Evolutionary conservation across 495 filamentous ascomycete genomes (phyloP).

Genomic region (Tuber indicum): DNA sequence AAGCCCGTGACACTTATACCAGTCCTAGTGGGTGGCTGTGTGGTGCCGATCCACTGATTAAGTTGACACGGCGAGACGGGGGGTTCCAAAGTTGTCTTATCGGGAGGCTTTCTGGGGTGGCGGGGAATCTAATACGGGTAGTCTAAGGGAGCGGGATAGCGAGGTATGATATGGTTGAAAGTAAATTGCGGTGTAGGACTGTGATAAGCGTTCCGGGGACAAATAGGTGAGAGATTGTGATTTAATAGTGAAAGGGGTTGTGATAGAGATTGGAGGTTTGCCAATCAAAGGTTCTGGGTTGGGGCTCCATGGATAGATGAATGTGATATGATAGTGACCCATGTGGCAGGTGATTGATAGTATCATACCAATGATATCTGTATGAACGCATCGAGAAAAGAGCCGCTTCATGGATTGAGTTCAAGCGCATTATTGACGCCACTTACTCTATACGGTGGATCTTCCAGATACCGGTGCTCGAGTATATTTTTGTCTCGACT

Average conservation of each 20-base stretch:
- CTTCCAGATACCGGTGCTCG: no score
- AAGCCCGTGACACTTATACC: neutral
- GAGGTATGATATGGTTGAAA: neutral
- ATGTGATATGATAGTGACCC: neutral
- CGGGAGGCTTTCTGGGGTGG: neutral
- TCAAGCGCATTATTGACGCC: neutral
- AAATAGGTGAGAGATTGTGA: neutral
- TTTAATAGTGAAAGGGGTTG: neutral
- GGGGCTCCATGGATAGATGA: neutral
- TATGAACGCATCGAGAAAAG: neutral
- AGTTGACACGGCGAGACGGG: neutral
- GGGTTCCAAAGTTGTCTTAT: neutral
- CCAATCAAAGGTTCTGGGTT: neutral
- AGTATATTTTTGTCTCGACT: neutral
- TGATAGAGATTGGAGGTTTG: neutral
- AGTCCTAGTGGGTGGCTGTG: neutral
- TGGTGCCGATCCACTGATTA: neutral
- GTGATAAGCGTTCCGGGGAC: neutral
- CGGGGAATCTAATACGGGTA: neutral
- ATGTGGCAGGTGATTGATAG: neutral
- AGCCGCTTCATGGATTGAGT: neutral
- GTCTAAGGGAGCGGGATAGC: neutral
- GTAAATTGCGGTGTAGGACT: neutral
- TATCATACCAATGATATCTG: slow-evolving; percentile 6
- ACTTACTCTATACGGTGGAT: no score